Evolutionary conservation across 371 early-diverging fungal species (phyloP).

Genomic region (Mortierella sp.): DNA sequence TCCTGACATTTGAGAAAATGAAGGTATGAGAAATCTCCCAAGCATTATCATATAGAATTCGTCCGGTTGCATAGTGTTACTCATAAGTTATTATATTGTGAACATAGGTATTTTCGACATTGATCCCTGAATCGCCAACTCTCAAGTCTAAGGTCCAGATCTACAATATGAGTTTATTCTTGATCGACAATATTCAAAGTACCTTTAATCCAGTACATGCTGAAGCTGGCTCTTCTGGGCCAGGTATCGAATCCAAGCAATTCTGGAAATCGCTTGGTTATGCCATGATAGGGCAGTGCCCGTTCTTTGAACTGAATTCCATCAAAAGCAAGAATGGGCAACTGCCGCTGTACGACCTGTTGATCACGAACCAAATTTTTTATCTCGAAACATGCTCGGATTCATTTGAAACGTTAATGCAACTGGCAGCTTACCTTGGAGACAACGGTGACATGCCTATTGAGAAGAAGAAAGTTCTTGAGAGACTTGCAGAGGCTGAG

Average conservation of each 20-base stretch:
- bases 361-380: conserved; percentile 73
- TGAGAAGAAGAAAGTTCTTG: conserved; percentile 50
- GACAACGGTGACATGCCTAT: conserved; percentile 50
- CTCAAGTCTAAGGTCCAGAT: conserved; percentile 55
- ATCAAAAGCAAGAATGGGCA: conserved; percentile 52
- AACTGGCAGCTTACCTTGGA: conserved; percentile 57
- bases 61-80: neutral
- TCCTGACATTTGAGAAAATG: conserved; percentile 65
- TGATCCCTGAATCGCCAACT: conserved; percentile 52
- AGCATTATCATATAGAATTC: neutral
- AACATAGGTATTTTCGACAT: conserved; percentile 39
- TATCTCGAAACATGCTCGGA: conserved; percentile 83
- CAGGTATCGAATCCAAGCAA: conserved; percentile 34
- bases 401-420: conserved; percentile 75
- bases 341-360: conserved; percentile 61
- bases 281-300: conserved; percentile 45
- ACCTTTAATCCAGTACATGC: conserved; percentile 26
- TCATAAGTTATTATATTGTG: neutral
- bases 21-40: conserved; percentile 57
- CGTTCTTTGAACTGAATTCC: conserved; percentile 47
- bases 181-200: conserved; percentile 40
- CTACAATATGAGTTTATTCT: conserved; percentile 48
- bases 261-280: conserved; percentile 42
- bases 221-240: neutral
- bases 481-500: conserved; percentile 49